A percentile compares a stretch with the other conserved stretches of the same genome.
phyloP scores from a whole-genome alignment of 2,329 filamentous ascomycete genomes.

The Magnaporthiopsis rhizophila region DNA sequence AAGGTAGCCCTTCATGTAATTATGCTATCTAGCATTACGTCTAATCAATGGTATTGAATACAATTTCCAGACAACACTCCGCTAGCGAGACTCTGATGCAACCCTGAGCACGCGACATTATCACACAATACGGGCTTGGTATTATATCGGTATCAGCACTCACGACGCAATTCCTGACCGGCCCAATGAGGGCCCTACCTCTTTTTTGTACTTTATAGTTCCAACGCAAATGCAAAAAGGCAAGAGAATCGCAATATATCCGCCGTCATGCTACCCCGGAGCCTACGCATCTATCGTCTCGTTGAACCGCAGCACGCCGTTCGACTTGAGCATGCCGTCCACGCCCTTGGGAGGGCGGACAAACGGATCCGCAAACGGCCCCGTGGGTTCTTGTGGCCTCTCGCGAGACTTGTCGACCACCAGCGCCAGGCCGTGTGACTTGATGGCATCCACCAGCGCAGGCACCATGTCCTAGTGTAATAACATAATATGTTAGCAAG shows the following conservation, averaged over 20 bases:
- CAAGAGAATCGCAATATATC: not conserved
- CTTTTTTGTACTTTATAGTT: too few relatives aligned
- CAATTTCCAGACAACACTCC: too few relatives aligned
- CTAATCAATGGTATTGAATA: too few relatives aligned
- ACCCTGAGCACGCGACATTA: too few relatives aligned
- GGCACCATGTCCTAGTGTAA: conserved; percentile 79
- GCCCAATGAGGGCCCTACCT: not conserved
- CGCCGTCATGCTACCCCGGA: conserved; percentile 20
- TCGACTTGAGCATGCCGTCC: conserved; percentile 76
- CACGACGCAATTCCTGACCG: not conserved
- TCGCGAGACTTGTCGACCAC: conserved; percentile 78
- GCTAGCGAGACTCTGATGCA: too few relatives aligned
- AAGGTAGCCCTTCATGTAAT: too few relatives aligned
- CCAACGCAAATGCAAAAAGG: not conserved
- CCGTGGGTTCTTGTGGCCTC: conserved; percentile 26
- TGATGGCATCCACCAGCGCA: conserved; percentile 85
- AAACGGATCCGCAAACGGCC: conserved; percentile 40
- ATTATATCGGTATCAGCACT: too few relatives aligned
- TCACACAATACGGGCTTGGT: too few relatives aligned
- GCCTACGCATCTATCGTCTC: conserved; percentile 86
- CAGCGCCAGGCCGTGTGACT: conserved; percentile 84
- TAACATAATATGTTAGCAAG: not conserved
- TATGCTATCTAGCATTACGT: too few relatives aligned
- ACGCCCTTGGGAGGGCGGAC: conserved; percentile 67
- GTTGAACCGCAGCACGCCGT: conserved; percentile 86